These are phyloP conservation scores for Penicillium mononematosum DNA, from an alignment of 495 filamentous ascomycete genomes.

Conservation along the genomic window DNA sequence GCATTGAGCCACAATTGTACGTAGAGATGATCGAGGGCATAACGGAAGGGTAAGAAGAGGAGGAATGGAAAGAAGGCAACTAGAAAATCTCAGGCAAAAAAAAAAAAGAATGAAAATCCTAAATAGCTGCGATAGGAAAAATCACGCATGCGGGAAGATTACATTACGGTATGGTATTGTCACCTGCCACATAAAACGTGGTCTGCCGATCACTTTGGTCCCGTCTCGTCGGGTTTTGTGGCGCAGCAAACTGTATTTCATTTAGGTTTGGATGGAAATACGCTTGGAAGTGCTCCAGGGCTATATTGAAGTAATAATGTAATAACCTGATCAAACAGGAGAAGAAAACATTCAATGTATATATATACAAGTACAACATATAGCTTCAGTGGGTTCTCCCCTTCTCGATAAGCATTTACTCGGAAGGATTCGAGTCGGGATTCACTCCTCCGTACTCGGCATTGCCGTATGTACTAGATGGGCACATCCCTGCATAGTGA, in stretches of 20 bases:
- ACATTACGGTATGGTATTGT: constrained; percentile 12
- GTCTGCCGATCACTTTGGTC: constrained; percentile 4
- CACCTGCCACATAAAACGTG: constrained; percentile 12
- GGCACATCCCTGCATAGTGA: not conserved
- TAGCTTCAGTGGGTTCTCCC: not conserved
- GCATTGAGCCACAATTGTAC: constrained; percentile 20
- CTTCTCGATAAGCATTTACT: not conserved
- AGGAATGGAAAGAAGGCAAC: not conserved
- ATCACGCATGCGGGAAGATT: constrained; percentile 9
- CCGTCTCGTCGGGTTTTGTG: constrained; percentile 3
- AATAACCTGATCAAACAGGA: too few species aligned
- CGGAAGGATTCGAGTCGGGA: not conserved
- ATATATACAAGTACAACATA: not conserved
- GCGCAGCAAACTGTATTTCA: constrained; percentile 5
- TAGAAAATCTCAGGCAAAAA: not conserved
- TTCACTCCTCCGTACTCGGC: not conserved
- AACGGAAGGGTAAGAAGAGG: not conserved
- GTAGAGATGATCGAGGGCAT: constrained; percentile 3
- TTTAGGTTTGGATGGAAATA: not conserved
- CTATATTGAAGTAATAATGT: not conserved
- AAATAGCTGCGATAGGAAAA: constrained; percentile 1
- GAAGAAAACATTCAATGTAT: not conserved
- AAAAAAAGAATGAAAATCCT: not conserved
- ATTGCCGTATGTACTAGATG: not conserved
- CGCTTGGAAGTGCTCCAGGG: not conserved